Conservation (phyloP, 139 green algal genomes). For the Coccomyxa sp. region DNA sequence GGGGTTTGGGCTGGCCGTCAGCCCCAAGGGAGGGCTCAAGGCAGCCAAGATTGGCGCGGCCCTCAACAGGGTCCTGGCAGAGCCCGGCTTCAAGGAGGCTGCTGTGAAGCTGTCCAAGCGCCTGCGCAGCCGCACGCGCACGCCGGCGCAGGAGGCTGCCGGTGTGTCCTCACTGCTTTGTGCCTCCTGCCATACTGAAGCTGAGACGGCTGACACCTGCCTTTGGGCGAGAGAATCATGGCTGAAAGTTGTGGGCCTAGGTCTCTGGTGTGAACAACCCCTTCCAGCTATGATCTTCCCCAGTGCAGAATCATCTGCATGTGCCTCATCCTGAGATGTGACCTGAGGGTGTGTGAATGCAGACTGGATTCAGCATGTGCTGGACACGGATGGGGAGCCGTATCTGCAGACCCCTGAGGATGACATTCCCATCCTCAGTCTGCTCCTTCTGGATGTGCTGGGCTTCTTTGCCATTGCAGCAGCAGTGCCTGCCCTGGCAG, state of each 20-base stretch:
- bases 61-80: not conserved
- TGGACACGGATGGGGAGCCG: not conserved
- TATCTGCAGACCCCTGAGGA: not conserved
- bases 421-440: not conserved
- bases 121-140: not conserved
- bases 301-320: not conserved
- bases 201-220: not conserved
- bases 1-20: not conserved
- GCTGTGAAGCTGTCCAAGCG: not conserved
- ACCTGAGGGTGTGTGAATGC: not conserved
- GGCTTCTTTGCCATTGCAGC: not conserved
- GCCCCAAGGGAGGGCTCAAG: not conserved
- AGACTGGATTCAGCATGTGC: constrained; percentile 5
- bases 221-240: not conserved
- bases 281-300: not conserved
- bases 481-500: not conserved
- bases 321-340: not conserved
- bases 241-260: not conserved
- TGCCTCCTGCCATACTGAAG: not conserved
- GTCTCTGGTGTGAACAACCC: not conserved
- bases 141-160: not conserved
- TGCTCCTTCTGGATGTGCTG: not conserved
- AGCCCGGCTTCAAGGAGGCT: not conserved
- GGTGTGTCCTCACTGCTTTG: not conserved
- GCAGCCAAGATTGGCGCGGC: not conserved